Percentiles rank a stretch among this genome's conserved stretches.
Evolutionary conservation across 1,139 yeast genomes (phyloP).

Genomic region (Candida mesenterica): DNA sequence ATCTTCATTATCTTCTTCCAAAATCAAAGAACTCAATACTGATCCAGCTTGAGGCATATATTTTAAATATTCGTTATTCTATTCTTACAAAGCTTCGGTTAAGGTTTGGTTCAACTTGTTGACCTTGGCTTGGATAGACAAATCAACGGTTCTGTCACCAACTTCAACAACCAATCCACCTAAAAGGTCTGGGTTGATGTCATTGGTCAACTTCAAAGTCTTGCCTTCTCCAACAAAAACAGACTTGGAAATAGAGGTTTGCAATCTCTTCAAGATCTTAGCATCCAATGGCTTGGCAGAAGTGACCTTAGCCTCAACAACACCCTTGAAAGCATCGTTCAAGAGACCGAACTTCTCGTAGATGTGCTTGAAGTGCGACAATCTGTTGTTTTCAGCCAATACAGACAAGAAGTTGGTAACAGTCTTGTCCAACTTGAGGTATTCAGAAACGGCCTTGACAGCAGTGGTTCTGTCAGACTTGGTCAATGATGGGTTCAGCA

Average conservation of each 20-base stretch:
- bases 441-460: constrained; percentile 57
- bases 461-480: constrained; percentile 70
- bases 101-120: constrained; percentile 86
- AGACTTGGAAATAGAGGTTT: constrained; percentile 74
- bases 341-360: constrained; percentile 72
- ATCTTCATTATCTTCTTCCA: too few species aligned
- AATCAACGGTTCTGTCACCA: constrained; percentile 95
- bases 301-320: constrained; percentile 91
- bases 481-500: constrained; percentile 83
- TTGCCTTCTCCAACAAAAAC: constrained; percentile 82
- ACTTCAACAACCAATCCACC: constrained; percentile 97
- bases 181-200: constrained; percentile 83
- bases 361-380: constrained; percentile 64
- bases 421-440: constrained; percentile 67
- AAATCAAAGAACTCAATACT: too few species aligned
- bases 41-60: background rate
- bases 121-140: constrained; percentile 82
- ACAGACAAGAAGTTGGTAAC: constrained; percentile 79
- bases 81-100: constrained; percentile 68
- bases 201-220: constrained; percentile 79
- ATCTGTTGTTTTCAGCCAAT: constrained; percentile 93
- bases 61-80: background rate
- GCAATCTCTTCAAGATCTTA: constrained; percentile 75
- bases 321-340: constrained; percentile 86
- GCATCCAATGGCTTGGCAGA: constrained; percentile 85